Evolutionary conservation across 2,329 filamentous ascomycete genomes (phyloP).

Genomic region (Sphaerulina vaccinii): DNA sequence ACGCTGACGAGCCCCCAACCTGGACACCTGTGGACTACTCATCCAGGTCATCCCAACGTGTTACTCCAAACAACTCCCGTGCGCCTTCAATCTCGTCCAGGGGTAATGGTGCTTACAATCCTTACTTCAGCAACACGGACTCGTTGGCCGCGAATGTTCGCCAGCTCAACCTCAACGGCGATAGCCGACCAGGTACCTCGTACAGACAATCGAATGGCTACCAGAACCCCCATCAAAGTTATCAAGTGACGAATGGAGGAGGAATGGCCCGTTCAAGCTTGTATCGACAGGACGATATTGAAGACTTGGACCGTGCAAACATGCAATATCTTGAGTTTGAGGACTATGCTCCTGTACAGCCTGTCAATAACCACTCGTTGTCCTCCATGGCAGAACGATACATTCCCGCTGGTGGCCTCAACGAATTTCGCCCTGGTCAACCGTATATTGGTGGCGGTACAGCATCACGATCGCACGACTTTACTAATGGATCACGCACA

Average conservation of each 20-base stretch:
- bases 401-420: constrained; percentile 17
- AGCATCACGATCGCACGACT: constrained; percentile 40
- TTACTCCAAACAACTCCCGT: constrained; percentile 28
- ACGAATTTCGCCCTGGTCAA: constrained; percentile 25
- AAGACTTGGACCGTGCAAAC: constrained; percentile 23
- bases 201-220: constrained; percentile 20
- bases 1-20: constrained; percentile 44
- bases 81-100: constrained; percentile 52
- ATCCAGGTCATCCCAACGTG: constrained; percentile 21
- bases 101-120: constrained; percentile 41
- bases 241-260: background rate
- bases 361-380: constrained; percentile 12
- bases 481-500: constrained; percentile 47
- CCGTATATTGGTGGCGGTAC: constrained; percentile 43
- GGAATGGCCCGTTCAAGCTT: background rate
- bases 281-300: constrained; percentile 19
- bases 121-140: constrained; percentile 43
- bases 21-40: constrained; percentile 29
- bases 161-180: constrained; percentile 26
- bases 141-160: constrained; percentile 40
- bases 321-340: constrained; percentile 39
- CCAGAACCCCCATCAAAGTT: background rate
- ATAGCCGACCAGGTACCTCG: constrained; percentile 21
- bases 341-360: constrained; percentile 34
- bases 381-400: constrained; percentile 22